phyloP scores from a whole-genome alignment of 2,329 filamentous ascomycete species.

The Penicillium sp. region DNA sequence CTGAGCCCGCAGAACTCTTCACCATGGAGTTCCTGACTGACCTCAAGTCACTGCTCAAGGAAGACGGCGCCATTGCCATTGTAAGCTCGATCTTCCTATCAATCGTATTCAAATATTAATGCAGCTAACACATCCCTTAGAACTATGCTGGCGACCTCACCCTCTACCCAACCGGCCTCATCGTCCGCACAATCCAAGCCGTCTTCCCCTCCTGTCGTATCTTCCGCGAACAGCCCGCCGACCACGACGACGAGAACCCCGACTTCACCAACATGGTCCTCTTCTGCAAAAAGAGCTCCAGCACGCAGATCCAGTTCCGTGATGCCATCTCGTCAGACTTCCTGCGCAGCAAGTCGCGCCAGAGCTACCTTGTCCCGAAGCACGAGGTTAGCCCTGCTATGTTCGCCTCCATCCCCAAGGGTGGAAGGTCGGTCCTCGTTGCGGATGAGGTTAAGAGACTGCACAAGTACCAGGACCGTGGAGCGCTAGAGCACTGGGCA shows the following conservation, averaged over 20 bases:
- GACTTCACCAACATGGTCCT: constrained; percentile 97
- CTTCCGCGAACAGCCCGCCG: constrained; percentile 75
- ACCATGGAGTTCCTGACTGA: constrained; percentile 80
- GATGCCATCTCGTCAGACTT: constrained; percentile 67
- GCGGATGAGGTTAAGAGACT: constrained; percentile 66
- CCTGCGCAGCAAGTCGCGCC: constrained; percentile 71
- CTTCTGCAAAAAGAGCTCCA: constrained; percentile 76
- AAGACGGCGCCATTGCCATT: constrained; percentile 84
- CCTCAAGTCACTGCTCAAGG: constrained; percentile 71
- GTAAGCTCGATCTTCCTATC: constrained; percentile 56
- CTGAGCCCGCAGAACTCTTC: constrained; percentile 86
- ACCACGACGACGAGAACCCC: constrained; percentile 50
- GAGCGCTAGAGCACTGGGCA: constrained; percentile 83
- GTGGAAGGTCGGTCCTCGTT: constrained; percentile 44
- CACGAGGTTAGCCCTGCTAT: constrained; percentile 64
- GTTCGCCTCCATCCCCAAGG: constrained; percentile 49
- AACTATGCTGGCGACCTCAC: constrained; percentile 93
- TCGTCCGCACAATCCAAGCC: constrained; percentile 78
- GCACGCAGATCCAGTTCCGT: constrained; percentile 66
- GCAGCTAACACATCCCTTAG: constrained; percentile 49
- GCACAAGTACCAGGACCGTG: constrained; percentile 71
- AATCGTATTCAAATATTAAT: not conserved
- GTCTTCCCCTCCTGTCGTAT: constrained; percentile 90
- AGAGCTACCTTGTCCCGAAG: constrained; percentile 71
- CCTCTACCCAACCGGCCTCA: constrained; percentile 73